A percentile compares a stretch with the other conserved stretches of the same genome.
These are phyloP conservation scores for Dactylellina cionopaga DNA, from an alignment of 2,329 filamentous ascomycete species.

Conservation along the genomic window DNA sequence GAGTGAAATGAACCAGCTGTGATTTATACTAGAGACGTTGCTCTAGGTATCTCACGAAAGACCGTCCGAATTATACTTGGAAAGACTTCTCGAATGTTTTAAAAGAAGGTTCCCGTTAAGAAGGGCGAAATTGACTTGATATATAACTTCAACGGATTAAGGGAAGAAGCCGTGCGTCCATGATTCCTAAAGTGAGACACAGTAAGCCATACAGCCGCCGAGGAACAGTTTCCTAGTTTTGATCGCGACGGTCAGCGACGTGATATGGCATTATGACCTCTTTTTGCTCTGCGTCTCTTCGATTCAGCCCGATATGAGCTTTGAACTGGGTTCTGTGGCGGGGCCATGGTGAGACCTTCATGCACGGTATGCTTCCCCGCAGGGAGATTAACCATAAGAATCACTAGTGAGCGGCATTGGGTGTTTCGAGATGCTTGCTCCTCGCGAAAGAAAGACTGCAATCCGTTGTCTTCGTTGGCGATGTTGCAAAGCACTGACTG, in stretches of 20 bases:
- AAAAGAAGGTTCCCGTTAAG: no score
- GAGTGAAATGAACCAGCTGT: no score
- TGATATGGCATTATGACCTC: slow-evolving; percentile 8
- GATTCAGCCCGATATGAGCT: slow-evolving; percentile 31
- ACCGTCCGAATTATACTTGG: no score
- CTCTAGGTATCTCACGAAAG: no score
- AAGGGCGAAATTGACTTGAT: not conserved
- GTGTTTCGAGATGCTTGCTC: slow-evolving; percentile 12
- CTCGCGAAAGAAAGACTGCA: not conserved
- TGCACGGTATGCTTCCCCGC: slow-evolving; percentile 17
- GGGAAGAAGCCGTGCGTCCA: not conserved
- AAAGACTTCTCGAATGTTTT: no score
- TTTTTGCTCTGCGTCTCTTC: slow-evolving; percentile 9
- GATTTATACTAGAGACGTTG: no score
- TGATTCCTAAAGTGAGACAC: slow-evolving; percentile 6
- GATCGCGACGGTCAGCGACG: slow-evolving; percentile 6
- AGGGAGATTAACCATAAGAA: slow-evolving; percentile 7
- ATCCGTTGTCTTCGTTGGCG: slow-evolving; percentile 5
- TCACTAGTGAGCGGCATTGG: slow-evolving; percentile 5
- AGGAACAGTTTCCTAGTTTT: not conserved
- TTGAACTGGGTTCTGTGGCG: slow-evolving; percentile 42
- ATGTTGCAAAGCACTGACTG: slow-evolving; percentile 13
- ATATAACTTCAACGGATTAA: slow-evolving; percentile 11
- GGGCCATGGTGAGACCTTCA: slow-evolving; percentile 29
- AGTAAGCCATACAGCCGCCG: not conserved